phyloP scores from a whole-genome alignment of 306 rosid genomes.

The Sicyos edulis region DNA sequence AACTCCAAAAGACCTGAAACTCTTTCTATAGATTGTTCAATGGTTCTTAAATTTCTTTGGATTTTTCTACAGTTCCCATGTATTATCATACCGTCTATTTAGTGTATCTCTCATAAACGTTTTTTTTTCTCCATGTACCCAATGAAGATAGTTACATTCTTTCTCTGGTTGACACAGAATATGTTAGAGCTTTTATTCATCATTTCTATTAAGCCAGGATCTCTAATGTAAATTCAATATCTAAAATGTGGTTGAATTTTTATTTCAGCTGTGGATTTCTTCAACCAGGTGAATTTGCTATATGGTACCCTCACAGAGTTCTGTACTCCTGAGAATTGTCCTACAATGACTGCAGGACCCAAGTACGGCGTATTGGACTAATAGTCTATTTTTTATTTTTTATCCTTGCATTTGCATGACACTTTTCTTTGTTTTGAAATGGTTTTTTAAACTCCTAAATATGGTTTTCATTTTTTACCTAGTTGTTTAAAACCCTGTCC shows the following conservation, averaged over 20 bases:
- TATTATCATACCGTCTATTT: too few relatives aligned
- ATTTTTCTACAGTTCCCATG: too few relatives aligned
- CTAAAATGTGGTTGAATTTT: slow-evolving; percentile 31
- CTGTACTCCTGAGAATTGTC: slow-evolving; percentile 91
- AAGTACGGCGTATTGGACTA: slow-evolving; percentile 50
- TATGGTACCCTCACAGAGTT: slow-evolving; percentile 97
- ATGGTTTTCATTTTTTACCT: background rate
- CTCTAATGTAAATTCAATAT: slow-evolving; percentile 13
- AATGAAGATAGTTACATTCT: too few relatives aligned
- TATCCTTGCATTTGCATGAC: background rate
- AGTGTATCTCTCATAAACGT: too few relatives aligned
- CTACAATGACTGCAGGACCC: slow-evolving; percentile 99
- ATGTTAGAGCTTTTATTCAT: too few relatives aligned
- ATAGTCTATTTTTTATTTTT: slow-evolving; percentile 10
- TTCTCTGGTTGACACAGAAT: too few relatives aligned
- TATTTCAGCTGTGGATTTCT: slow-evolving; percentile 94
- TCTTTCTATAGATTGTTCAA: too few relatives aligned
- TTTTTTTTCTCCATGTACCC: too few relatives aligned
- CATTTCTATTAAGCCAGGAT: background rate
- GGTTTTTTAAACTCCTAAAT: background rate
- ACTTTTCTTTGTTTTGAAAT: slow-evolving; percentile 1
- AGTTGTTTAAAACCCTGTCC: slow-evolving; percentile 1
- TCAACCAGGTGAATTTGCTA: slow-evolving; percentile 99
- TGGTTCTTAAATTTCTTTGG: too few relatives aligned
- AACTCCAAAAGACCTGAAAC: too few relatives aligned